These are phyloP conservation scores for Trametes versicolor DNA, from an alignment of 1,284 basidiomycete genomes.

Conservation along the genomic window DNA sequence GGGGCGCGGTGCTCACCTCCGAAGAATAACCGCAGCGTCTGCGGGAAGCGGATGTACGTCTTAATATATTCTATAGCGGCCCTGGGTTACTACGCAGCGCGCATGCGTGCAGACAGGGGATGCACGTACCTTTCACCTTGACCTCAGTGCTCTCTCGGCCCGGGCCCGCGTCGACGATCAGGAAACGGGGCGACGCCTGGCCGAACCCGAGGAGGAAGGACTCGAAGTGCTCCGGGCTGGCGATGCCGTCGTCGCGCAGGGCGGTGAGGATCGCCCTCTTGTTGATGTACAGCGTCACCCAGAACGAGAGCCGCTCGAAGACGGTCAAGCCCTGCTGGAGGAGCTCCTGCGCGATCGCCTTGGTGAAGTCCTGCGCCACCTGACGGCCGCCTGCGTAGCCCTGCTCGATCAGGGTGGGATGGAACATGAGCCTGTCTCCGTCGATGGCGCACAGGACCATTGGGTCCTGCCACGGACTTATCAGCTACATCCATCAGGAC, in stretches of 20 bases:
- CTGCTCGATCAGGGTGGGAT: conserved; percentile 61
- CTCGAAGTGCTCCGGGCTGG: conserved; percentile 71
- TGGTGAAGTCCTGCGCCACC: conserved; percentile 74
- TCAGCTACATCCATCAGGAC: background rate
- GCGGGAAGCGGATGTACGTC: conserved; percentile 78
- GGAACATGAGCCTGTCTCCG: conserved; percentile 76
- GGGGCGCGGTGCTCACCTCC: conserved; percentile 57
- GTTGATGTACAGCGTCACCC: conserved; percentile 78
- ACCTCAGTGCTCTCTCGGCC: conserved; percentile 69
- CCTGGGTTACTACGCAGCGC: conserved; percentile 14
- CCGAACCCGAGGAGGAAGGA: conserved; percentile 76
- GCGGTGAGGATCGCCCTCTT: conserved; percentile 61
- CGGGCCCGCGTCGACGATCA: conserved; percentile 76
- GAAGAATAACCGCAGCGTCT: conserved; percentile 79
- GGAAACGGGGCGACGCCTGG: conserved; percentile 73
- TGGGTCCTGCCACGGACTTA: conserved; percentile 53
- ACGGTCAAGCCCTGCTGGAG: conserved; percentile 64
- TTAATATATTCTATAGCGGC: conserved; percentile 70
- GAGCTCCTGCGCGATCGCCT: conserved; percentile 70
- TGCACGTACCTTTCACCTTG: conserved; percentile 75
- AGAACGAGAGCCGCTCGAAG: conserved; percentile 71
- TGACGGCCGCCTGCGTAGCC: conserved; percentile 74
- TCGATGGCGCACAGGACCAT: conserved; percentile 80
- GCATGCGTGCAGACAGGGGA: conserved; percentile 3
- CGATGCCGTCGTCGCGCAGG: conserved; percentile 61